A percentile compares a stretch with the other conserved stretches of the same genome.
Conservation (phyloP, 1,139 yeast species). For the Groenewaldozyma auringiensis region DNA sequence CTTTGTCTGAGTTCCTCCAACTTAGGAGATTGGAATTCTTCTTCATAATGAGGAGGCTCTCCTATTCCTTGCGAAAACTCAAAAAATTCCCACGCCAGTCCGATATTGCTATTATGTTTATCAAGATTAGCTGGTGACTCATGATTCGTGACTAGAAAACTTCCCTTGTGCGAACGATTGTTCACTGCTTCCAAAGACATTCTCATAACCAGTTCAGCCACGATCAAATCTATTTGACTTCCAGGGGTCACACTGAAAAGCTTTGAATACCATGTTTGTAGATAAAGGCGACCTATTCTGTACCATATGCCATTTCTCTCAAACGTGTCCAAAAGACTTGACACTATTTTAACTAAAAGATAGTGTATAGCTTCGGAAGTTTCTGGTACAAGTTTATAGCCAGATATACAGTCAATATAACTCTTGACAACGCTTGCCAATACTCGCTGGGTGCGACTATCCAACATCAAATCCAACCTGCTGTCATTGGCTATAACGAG, state of each 20-base stretch:
- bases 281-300: background rate
- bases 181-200: background rate
- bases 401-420: background rate
- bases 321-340: background rate
- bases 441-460: background rate
- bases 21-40: background rate
- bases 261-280: background rate
- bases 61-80: background rate
- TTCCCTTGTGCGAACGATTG: background rate
- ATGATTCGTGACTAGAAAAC: background rate
- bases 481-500: background rate
- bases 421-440: background rate
- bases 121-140: background rate
- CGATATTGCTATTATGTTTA: background rate
- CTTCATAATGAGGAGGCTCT: background rate
- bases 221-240: background rate
- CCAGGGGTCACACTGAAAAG: background rate
- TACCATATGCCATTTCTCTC: background rate
- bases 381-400: background rate
- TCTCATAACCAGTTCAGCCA: background rate
- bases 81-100: background rate
- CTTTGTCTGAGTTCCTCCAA: background rate
- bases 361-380: background rate
- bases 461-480: background rate
- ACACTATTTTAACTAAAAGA: background rate